These are phyloP conservation scores for Xanthoconium stramineum DNA, from an alignment of 768 basidiomycete genomes.

Conservation along the genomic window DNA sequence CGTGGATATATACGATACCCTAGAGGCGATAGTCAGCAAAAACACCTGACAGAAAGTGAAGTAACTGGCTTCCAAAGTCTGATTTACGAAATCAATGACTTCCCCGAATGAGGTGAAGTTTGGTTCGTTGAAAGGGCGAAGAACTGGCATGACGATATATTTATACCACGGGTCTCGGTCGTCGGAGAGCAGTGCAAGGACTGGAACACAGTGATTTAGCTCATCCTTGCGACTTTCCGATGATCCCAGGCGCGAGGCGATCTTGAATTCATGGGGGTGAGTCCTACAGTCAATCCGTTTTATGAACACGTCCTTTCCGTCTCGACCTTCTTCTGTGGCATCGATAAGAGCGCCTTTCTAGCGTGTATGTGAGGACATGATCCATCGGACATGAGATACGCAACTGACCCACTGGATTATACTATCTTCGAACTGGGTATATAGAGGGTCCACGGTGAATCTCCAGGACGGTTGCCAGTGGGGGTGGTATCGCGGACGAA, in stretches of 20 bases:
- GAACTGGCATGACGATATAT: constrained; percentile 29
- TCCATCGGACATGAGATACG: too few species aligned
- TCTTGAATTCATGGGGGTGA: constrained; percentile 1
- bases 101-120: constrained; percentile 25
- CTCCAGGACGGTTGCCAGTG: too few species aligned
- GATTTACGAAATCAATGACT: constrained; percentile 27
- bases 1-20: constrained; percentile 37
- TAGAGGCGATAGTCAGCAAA: not conserved
- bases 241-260: constrained; percentile 6
- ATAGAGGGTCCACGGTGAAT: too few species aligned
- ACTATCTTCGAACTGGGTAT: too few species aligned
- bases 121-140: constrained; percentile 23
- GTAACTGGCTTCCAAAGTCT: constrained; percentile 22
- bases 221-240: not conserved
- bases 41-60: not conserved
- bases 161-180: constrained; percentile 10
- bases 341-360: constrained; percentile 5
- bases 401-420: too few species aligned
- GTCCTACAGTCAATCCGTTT: constrained; percentile 4
- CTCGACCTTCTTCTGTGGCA: constrained; percentile 1
- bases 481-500: too few species aligned
- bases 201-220: constrained; percentile 24
- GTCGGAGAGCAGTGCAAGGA: constrained; percentile 16
- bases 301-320: constrained; percentile 13
- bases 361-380: too few species aligned